A percentile compares a stretch with the other conserved stretches of the same genome.
These are phyloP conservation scores for Pythium brachiatum DNA, from an alignment of 352 stramenopile genomes.

Conservation along the genomic window DNA sequence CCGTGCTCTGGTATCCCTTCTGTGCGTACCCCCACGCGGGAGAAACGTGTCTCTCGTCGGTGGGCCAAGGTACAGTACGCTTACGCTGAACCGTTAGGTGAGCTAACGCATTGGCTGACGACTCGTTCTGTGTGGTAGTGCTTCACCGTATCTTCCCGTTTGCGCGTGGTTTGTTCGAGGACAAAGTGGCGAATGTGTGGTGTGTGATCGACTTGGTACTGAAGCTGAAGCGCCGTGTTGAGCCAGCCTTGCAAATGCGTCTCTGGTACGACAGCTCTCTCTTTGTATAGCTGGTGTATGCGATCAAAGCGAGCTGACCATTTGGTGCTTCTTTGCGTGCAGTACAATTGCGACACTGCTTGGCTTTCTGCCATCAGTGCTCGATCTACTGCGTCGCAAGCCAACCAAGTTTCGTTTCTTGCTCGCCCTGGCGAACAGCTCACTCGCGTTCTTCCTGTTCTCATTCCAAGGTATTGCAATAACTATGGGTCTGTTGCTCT, in stretches of 20 bases:
- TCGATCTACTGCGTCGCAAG: constrained; percentile 66
- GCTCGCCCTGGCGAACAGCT: constrained; percentile 79
- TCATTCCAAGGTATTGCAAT: constrained; percentile 89
- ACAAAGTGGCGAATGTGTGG: constrained; percentile 98
- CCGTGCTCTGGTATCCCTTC: constrained; percentile 90
- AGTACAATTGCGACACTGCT: constrained; percentile 80
- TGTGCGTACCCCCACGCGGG: constrained; percentile 45
- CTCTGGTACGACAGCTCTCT: constrained; percentile 50
- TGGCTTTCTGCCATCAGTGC: constrained; percentile 83
- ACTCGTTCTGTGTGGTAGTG: constrained; percentile 40
- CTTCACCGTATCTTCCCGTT: constrained; percentile 95
- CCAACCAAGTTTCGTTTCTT: constrained; percentile 75
- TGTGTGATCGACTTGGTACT: constrained; percentile 87
- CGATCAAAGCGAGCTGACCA: neutral
- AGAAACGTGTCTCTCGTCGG: constrained; percentile 54
- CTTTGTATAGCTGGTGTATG: too few species aligned
- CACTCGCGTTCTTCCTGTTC: constrained; percentile 94
- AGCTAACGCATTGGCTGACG: neutral
- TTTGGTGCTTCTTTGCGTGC: neutral
- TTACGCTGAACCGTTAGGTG: neutral
- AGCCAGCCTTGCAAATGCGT: constrained; percentile 57
- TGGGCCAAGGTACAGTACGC: constrained; percentile 54
- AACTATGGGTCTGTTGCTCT: neutral
- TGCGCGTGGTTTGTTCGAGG: constrained; percentile 95
- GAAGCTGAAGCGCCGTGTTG: constrained; percentile 65